These are phyloP conservation scores for Vicia villosa DNA, from an alignment of 306 rosid genomes.

Conservation along the genomic window DNA sequence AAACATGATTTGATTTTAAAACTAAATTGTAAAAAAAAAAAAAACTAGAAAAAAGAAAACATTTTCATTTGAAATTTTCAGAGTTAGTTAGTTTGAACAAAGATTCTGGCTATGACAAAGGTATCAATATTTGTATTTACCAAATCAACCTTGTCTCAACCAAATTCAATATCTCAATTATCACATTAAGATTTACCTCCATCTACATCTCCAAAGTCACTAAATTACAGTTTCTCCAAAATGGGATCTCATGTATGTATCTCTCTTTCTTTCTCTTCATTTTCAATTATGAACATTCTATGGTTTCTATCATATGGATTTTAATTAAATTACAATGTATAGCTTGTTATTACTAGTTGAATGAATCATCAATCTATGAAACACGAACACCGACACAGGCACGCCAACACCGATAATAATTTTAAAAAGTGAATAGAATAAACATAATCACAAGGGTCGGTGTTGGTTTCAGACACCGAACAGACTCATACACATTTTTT, in stretches of 20 bases:
- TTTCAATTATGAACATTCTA: slow-evolving; percentile 2
- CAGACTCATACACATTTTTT: too few species aligned
- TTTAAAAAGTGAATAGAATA: too few species aligned
- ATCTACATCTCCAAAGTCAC: background rate
- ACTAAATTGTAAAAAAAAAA: background rate
- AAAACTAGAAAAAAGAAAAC: background rate
- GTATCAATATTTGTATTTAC: slow-evolving; percentile 20
- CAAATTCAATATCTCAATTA: slow-evolving; percentile 4
- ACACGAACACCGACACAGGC: too few species aligned
- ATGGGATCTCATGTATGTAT: slow-evolving; percentile 47
- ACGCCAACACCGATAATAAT: too few species aligned
- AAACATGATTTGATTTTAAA: background rate
- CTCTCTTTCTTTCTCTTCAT: slow-evolving; percentile 10
- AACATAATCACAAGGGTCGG: too few species aligned
- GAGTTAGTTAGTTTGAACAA: slow-evolving; percentile 30
- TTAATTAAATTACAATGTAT: slow-evolving; percentile 26
- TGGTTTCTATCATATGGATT: slow-evolving; percentile 1
- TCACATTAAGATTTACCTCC: background rate
- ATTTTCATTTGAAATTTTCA: slow-evolving; percentile 25
- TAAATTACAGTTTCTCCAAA: slow-evolving; percentile 24
- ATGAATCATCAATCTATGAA: too few species aligned
- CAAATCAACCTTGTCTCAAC: slow-evolving; percentile 29
- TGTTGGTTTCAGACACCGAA: too few species aligned
- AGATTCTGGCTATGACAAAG: slow-evolving; percentile 31
- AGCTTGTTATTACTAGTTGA: background rate